Conservation (phyloP, 139 green algal genomes). For the Haematococcus sp. region DNA sequence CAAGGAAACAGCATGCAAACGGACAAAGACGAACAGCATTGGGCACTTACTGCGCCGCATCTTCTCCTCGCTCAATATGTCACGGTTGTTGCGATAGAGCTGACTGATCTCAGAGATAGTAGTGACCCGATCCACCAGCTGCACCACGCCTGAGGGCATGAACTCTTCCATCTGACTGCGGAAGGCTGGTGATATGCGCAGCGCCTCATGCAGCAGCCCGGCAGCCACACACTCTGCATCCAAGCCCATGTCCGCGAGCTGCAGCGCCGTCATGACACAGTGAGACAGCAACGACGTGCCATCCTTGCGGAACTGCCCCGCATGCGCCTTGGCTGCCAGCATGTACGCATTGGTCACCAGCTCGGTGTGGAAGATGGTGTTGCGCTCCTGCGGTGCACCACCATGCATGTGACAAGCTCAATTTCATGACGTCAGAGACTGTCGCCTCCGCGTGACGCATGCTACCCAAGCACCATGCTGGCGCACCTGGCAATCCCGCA, state of each 20-base stretch:
- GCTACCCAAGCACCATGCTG: not conserved
- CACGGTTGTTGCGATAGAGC: conserved; percentile 40
- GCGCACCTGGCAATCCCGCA: conserved; percentile 12
- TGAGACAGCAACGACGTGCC: conserved; percentile 54
- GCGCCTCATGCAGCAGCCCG: conserved; percentile 65
- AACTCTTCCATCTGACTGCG: conserved; percentile 52
- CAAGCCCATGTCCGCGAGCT: conserved; percentile 52
- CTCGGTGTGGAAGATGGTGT: conserved; percentile 30
- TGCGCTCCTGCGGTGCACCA: conserved; percentile 19
- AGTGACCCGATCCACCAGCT: conserved; percentile 47
- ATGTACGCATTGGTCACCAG: conserved; percentile 33
- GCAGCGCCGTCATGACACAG: conserved; percentile 46
- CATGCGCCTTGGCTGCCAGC: conserved; percentile 42
- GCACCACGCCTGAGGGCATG: conserved; percentile 45
- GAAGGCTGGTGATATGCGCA: conserved; percentile 47
- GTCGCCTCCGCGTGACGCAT: too few relatives aligned
- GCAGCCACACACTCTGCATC: conserved; percentile 63
- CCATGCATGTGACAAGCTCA: not conserved
- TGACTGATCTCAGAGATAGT: conserved; percentile 43
- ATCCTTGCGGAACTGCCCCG: conserved; percentile 43
- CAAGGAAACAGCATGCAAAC: too few relatives aligned
- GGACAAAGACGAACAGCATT: too few relatives aligned
- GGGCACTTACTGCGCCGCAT: conserved; percentile 19
- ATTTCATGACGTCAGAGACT: too few relatives aligned
- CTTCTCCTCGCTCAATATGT: conserved; percentile 37